Evolutionary conservation across 352 stramenopile species (phyloP).

Genomic region (Globisporangium nodosum): DNA sequence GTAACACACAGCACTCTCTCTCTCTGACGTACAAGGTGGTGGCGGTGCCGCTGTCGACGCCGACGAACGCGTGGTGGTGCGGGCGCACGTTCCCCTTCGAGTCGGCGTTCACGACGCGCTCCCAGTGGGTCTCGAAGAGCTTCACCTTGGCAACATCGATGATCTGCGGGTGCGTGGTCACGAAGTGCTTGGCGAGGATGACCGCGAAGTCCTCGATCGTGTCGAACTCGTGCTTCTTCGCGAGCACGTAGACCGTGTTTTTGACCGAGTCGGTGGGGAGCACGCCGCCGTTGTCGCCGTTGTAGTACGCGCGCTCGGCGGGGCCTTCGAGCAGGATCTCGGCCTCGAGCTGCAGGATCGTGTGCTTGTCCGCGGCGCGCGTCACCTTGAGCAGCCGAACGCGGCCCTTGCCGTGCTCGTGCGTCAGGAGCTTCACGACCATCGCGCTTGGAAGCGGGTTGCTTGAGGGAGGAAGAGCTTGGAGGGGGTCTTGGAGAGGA

Average conservation of each 20-base stretch:
- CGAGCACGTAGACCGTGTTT: conserved; percentile 87
- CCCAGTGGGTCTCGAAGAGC: conserved; percentile 73
- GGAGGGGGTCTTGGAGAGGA: too few relatives aligned
- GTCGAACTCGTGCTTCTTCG: conserved; percentile 84
- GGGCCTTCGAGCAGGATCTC: conserved; percentile 81
- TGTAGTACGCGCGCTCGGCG: conserved; percentile 72
- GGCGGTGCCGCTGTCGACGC: conserved; percentile 41
- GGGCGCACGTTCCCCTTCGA: conserved; percentile 44
- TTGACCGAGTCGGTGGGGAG: conserved; percentile 89
- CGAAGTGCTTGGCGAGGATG: conserved; percentile 85
- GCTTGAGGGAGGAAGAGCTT: too few relatives aligned
- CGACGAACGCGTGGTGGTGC: conserved; percentile 77
- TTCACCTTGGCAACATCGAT: conserved; percentile 72
- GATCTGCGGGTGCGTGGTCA: conserved; percentile 70
- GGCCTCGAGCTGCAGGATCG: conserved; percentile 75
- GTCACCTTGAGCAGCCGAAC: conserved; percentile 86
- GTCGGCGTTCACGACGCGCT: conserved; percentile 48
- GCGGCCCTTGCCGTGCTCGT: conserved; percentile 85
- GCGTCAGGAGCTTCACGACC: conserved; percentile 62
- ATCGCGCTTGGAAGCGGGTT: conserved; percentile 16
- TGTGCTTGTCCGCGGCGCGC: conserved; percentile 66
- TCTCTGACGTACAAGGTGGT: conserved; percentile 47
- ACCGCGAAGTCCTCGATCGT: conserved; percentile 86
- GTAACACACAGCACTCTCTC: background rate
- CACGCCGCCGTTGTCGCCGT: conserved; percentile 80